Conservation (phyloP, 1,139 yeast species). For the Pichia sp. region DNA sequence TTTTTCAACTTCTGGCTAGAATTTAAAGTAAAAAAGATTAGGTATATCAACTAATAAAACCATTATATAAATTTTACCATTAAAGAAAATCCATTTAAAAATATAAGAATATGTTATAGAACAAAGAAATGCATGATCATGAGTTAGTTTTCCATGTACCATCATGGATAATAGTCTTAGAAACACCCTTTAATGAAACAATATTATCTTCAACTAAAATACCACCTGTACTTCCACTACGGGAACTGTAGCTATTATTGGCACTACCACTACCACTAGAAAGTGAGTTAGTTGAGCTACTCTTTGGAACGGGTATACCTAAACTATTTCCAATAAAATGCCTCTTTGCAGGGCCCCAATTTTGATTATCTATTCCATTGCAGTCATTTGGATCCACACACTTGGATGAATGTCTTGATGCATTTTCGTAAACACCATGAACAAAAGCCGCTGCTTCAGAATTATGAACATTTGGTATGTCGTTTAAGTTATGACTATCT, state of each 20-base stretch:
- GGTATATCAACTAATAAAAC: neutral
- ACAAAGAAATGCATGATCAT: neutral
- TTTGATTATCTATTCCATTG: neutral
- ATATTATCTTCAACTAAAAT: constrained; percentile 73
- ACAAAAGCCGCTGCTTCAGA: constrained; percentile 48
- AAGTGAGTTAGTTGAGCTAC: neutral
- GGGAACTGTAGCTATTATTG: neutral
- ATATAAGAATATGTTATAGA: no score
- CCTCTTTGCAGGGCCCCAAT: constrained; percentile 5
- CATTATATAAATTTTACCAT: neutral
- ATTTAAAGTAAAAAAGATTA: no score
- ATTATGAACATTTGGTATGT: constrained; percentile 31
- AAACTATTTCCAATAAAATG: constrained; percentile 9
- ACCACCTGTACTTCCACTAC: constrained; percentile 8
- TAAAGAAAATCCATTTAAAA: neutral
- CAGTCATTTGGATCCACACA: constrained; percentile 9
- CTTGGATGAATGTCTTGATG: constrained; percentile 17
- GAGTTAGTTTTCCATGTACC: constrained; percentile 4
- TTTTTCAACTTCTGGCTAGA: no score
- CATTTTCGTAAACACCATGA: constrained; percentile 25
- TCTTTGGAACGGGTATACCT: constrained; percentile 17
- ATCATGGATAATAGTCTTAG: constrained; percentile 63
- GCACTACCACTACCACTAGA: neutral
- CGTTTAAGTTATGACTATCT: neutral
- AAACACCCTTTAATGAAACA: constrained; percentile 79